Evolutionary conservation across 768 basidiomycete species (phyloP).

Genomic region (Rhizopogon vesiculosus): DNA sequence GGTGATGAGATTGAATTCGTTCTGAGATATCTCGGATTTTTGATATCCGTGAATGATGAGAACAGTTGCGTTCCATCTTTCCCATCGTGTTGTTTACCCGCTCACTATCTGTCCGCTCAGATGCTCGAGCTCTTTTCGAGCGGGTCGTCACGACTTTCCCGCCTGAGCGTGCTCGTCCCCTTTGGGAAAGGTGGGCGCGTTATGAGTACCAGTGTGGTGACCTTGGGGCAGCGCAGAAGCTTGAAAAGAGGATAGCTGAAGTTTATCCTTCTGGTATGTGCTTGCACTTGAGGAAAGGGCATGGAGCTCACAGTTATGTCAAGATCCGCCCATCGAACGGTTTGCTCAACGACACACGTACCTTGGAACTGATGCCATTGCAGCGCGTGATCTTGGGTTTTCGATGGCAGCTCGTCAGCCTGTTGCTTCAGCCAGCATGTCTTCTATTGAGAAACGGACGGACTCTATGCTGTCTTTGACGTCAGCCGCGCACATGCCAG

Average conservation of each 20-base stretch:
- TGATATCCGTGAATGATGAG: slow-evolving; percentile 93
- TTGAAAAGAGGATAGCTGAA: slow-evolving; percentile 86
- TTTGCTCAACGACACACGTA: slow-evolving; percentile 79
- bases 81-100: background rate
- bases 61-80: slow-evolving; percentile 59
- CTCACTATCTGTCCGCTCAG: slow-evolving; percentile 36
- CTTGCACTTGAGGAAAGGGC: background rate
- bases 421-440: slow-evolving; percentile 12
- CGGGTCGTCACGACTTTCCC: slow-evolving; percentile 76
- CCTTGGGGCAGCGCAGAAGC: slow-evolving; percentile 78
- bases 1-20: slow-evolving; percentile 83
- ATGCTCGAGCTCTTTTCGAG: slow-evolving; percentile 95
- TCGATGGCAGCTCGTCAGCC: slow-evolving; percentile 39
- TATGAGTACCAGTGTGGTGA: slow-evolving; percentile 98
- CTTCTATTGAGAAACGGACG: slow-evolving; percentile 28
- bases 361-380: slow-evolving; percentile 82
- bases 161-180: slow-evolving; percentile 70
- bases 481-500: slow-evolving; percentile 22
- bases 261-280: slow-evolving; percentile 77
- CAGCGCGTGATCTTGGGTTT: slow-evolving; percentile 83
- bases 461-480: slow-evolving; percentile 31
- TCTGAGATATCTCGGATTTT: slow-evolving; percentile 84
- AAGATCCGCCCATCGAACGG: slow-evolving; percentile 87
- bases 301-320: background rate
- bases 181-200: slow-evolving; percentile 96